These are phyloP conservation scores for Populus tremula DNA, from an alignment of 345 rosid species.

Conservation along the genomic window DNA sequence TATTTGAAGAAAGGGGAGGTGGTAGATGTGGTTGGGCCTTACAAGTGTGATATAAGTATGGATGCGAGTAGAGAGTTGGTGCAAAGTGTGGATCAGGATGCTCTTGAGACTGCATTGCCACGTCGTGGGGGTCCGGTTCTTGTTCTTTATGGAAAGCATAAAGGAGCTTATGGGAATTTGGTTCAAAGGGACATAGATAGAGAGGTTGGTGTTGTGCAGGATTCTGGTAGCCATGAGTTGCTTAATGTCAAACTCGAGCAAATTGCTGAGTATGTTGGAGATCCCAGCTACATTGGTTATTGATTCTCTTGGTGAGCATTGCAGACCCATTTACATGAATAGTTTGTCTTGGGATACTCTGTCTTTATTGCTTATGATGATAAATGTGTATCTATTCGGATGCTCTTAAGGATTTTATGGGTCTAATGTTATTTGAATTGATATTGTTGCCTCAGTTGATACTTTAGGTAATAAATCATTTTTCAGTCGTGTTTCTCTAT, in stretches of 20 bases:
- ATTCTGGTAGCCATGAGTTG: constrained; percentile 59
- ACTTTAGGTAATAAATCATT: not conserved
- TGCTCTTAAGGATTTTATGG: not conserved
- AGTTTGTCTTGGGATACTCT: not conserved
- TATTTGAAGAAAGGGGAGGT: constrained; percentile 79
- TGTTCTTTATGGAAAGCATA: constrained; percentile 62
- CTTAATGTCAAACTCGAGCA: constrained; percentile 69
- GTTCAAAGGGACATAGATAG: constrained; percentile 64
- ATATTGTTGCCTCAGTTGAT: not conserved
- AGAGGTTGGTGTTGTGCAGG: constrained; percentile 63
- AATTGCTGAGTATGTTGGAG: constrained; percentile 77
- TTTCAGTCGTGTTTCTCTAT: not conserved
- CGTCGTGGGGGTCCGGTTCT: constrained; percentile 65
- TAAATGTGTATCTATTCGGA: not conserved
- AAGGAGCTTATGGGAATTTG: constrained; percentile 68
- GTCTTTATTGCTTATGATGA: not conserved
- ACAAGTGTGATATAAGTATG: constrained; percentile 60
- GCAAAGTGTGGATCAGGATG: constrained; percentile 69
- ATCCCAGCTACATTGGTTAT: constrained; percentile 41
- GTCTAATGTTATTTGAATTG: not conserved
- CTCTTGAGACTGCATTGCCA: constrained; percentile 86
- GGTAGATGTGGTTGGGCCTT: constrained; percentile 80
- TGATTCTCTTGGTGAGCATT: not conserved
- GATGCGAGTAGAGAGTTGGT: constrained; percentile 71
- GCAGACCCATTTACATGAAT: not conserved